Evolutionary conservation across 306 rosid species (phyloP).

Genomic region (Lotus japonicus): DNA sequence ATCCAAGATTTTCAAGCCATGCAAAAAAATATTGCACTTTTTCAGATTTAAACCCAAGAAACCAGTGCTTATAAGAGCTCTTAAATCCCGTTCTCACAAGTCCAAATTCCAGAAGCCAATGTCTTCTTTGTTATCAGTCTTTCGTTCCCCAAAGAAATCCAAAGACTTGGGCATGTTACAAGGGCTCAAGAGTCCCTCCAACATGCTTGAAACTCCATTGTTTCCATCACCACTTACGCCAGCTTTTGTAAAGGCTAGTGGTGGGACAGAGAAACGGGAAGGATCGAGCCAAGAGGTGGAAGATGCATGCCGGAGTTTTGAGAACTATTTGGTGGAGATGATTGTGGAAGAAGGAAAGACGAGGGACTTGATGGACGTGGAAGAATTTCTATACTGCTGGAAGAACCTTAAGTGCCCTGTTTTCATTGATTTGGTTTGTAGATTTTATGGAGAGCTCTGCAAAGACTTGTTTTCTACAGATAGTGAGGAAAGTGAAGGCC

Average conservation of each 20-base stretch:
- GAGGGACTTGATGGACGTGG: slow-evolving; percentile 69
- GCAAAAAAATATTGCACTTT: slow-evolving; percentile 42
- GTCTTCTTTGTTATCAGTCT: slow-evolving; percentile 32
- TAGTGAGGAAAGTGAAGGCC: slow-evolving; percentile 16
- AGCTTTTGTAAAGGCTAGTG: slow-evolving; percentile 16
- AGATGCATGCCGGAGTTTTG: slow-evolving; percentile 85
- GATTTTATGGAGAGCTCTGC: slow-evolving; percentile 92
- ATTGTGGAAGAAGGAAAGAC: slow-evolving; percentile 82
- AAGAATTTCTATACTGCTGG: slow-evolving; percentile 86
- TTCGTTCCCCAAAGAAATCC: slow-evolving; percentile 31
- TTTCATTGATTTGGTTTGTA: slow-evolving; percentile 62
- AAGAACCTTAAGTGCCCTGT: slow-evolving; percentile 69
- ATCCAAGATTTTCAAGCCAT: slow-evolving; percentile 70
- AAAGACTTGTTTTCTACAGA: slow-evolving; percentile 71
- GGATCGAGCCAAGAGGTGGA: slow-evolving; percentile 40
- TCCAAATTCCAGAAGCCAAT: slow-evolving; percentile 13
- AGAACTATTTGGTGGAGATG: slow-evolving; percentile 84
- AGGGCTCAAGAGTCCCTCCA: slow-evolving; percentile 27
- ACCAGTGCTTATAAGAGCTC: slow-evolving; percentile 41
- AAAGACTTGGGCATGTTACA: slow-evolving; percentile 19
- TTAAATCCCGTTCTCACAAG: slow-evolving; percentile 11
- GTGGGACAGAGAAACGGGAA: neutral
- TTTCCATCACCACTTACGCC: slow-evolving; percentile 53
- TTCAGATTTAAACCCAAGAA: slow-evolving; percentile 55
- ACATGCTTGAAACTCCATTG: slow-evolving; percentile 22